phyloP scores from a whole-genome alignment of 2,329 filamentous ascomycete species.

The Domatiomyces globalis region DNA sequence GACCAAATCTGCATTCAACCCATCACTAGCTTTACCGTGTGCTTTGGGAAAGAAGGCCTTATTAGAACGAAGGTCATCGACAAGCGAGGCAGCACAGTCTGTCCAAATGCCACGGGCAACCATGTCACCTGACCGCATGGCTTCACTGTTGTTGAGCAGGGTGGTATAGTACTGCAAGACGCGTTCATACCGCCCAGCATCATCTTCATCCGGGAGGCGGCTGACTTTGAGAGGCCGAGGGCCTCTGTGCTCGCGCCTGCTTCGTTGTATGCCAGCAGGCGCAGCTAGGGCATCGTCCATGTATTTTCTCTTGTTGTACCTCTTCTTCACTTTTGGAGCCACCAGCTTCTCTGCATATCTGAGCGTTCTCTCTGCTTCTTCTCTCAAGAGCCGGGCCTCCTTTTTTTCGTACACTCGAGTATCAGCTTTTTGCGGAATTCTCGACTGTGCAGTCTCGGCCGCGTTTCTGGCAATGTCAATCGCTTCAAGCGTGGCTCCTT shows the following conservation, averaged over 20 bases:
- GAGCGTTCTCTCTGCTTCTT: constrained; percentile 17
- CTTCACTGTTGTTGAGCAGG: constrained; percentile 34
- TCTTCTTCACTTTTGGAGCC: constrained; percentile 3
- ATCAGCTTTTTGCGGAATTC: constrained; percentile 11
- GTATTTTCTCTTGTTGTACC: not conserved
- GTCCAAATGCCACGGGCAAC: constrained; percentile 43
- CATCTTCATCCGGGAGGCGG: not conserved
- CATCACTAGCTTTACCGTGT: constrained; percentile 7
- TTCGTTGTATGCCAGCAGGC: not conserved
- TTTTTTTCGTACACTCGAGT: constrained; percentile 18
- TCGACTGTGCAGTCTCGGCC: constrained; percentile 42
- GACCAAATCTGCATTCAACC: not conserved
- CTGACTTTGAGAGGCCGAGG: not conserved
- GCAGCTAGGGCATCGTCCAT: not conserved
- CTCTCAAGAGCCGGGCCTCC: constrained; percentile 14
- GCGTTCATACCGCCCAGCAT: not conserved
- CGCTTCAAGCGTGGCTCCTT: constrained; percentile 59
- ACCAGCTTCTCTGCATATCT: constrained; percentile 14
- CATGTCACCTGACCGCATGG: constrained; percentile 35
- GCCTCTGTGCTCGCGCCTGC: not conserved
- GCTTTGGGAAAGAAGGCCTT: constrained; percentile 42
- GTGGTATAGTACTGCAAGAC: constrained; percentile 30
- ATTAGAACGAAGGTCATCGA: constrained; percentile 47
- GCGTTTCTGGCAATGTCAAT: constrained; percentile 64
- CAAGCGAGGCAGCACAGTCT: constrained; percentile 42